Evolutionary conservation across 176 grass and related monocot genomes (phyloP), one percentile per base, ranked within the genome.

Genomic region (Aegilops sharonensis): DNA sequence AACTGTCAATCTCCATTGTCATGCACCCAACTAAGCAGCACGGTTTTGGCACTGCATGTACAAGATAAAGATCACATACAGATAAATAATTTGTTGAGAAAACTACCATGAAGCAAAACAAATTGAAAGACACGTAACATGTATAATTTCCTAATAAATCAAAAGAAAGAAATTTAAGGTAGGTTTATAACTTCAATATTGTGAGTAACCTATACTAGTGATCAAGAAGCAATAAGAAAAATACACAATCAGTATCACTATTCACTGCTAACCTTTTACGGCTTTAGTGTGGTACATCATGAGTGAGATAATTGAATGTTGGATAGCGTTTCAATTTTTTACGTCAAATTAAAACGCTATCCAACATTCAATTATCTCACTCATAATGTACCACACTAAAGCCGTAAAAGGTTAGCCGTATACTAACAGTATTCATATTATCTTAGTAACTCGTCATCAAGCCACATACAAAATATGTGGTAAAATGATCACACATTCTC

Each of bases 1-100:
- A 63, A 70, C 79, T 82, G 40, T 96, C 87, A 12, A 94, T 68
- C 34, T 99, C 97, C 97, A 99, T 99, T 86, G 65, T 42, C 59
- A 21, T 75, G 25, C 72, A 78, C 81, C 80, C 66, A 90, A 87
- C 12, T 43, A 71, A 84, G 31, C 45, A 71, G 35, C 52, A 63
- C 62, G 62, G 48, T 57, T 85, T 76, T 34, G 5, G 36, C 42
- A 82, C 17, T 72, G 62, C 32, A 83, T 78, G 56, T 47, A 78
- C 35, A 62, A 29, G 25, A 34, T 8, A 20, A 67, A 81, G 64
- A 82, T 47, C 75, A 72, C 13, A 57, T 12, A 70, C 43, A 6
- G 5, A 48, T 29, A 81, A 81, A 59, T 72, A 81, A 56, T 64
- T 65, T 23, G 31, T 15, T 36, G 23, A 42, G 24, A 78, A 65